phyloP scores from a whole-genome alignment of 192 early-diverging fungal genomes.

The Coemansia sp. region DNA sequence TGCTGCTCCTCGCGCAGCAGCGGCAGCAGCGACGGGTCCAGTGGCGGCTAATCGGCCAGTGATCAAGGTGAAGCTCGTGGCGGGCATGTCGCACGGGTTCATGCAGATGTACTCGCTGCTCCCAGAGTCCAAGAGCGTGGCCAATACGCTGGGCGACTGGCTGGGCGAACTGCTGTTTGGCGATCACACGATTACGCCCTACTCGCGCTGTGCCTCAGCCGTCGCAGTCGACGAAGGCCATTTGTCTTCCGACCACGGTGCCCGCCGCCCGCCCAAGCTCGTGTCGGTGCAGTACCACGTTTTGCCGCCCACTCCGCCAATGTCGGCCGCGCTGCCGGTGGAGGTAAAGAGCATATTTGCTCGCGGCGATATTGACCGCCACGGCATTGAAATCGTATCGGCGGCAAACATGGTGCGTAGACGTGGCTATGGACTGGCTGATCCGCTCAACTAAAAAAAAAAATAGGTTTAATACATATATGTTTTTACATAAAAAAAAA shows the following conservation, averaged over 20 bases:
- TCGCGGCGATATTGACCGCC: constrained; percentile 14
- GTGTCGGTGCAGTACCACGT: background rate
- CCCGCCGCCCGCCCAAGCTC: background rate
- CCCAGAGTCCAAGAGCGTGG: constrained; percentile 41
- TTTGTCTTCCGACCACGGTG: background rate
- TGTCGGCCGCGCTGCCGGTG: background rate
- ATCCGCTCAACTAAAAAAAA: constrained; percentile 30
- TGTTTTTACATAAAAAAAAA: background rate
- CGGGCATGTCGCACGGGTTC: constrained; percentile 53
- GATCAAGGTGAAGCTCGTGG: constrained; percentile 50
- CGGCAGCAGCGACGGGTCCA: background rate
- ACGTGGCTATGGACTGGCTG: constrained; percentile 42
- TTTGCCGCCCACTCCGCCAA: background rate
- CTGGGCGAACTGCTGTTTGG: constrained; percentile 28
- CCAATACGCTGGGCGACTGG: constrained; percentile 35
- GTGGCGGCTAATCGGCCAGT: background rate
- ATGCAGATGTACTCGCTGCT: constrained; percentile 54
- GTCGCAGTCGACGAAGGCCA: constrained; percentile 5
- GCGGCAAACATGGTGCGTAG: constrained; percentile 44
- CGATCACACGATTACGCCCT: constrained; percentile 13
- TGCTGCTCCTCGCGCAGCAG: background rate
- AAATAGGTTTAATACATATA: background rate
- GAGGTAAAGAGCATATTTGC: constrained; percentile 19
- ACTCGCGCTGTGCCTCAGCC: constrained; percentile 27
- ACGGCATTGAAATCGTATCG: constrained; percentile 46